Evolutionary conservation across 768 basidiomycete species (phyloP), one percentile per base, ranked within the genome.

Genomic region (Hericium coralloides): DNA sequence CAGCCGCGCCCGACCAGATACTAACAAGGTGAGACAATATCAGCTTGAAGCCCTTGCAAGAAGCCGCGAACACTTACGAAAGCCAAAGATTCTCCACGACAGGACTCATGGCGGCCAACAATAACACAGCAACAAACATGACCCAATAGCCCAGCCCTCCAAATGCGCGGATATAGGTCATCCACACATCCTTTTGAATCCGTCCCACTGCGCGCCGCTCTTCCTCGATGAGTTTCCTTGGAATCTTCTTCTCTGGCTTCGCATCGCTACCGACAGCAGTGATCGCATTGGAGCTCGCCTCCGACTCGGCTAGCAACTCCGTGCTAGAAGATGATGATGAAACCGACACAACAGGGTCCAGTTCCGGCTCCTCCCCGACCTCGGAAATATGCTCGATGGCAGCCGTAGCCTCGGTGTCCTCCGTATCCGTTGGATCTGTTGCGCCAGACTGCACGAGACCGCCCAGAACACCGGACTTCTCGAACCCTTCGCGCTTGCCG

Each of bases 171-270:
- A 80, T 63, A 63, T 80, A 82, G 2, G 70, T 65, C 61, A 63
- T 55, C 79, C 79, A 81, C 41, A 81, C 74, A 7, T 69, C 66
- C 58, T 68, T 69, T 41, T 70, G 69, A 56, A 82, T 78, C 31
- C 76, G 65, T 1, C 80, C 80, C 14, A 73, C 74, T 4, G 77
- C 78, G 12, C 79, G 70, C 60, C 74, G 72, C 62, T 81, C 80
- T 53, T 81, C 80, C 59, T 95, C 92, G 6, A 95, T 74, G 49
- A 95, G 77, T 67, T 94, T 95, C 38, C 91, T 77, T 0, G 92
- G 87, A 1, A 76, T 65, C 65, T 83, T 88, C 67, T 77, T 81
- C 56, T 70, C 68, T 58, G 70, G 41, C 4, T 38, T 52, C 3
- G 53, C 37, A 12, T 56, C 61, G 18, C 57, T 31, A 2, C 74